Evolutionary conservation across 78 protist genomes (phyloP).

Genomic region (Bigelowiella natans): DNA sequence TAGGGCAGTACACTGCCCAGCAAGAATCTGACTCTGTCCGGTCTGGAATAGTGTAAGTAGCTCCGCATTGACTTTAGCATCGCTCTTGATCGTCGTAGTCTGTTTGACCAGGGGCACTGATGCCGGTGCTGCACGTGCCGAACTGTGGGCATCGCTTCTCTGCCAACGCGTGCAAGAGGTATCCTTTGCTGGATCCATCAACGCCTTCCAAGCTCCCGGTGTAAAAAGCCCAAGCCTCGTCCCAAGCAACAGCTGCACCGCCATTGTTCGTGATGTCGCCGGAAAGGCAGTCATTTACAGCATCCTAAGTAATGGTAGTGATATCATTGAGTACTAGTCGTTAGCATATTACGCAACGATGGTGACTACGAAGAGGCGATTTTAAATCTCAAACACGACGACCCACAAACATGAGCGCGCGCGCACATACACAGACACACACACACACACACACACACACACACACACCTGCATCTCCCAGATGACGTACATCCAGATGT

Average conservation of each 20-base stretch:
- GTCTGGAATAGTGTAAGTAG: not conserved
- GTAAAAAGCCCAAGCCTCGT: conserved; percentile 9
- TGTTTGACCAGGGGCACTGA: not conserved
- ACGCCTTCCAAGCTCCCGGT: not conserved
- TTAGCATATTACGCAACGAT: too few species aligned
- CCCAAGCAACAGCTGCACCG: conserved; percentile 2
- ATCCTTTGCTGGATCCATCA: not conserved
- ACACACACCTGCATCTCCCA: conserved; percentile 17
- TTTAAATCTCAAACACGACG: too few species aligned
- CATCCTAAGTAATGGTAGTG: too few species aligned
- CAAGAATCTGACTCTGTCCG: not conserved
- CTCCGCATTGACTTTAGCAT: not conserved
- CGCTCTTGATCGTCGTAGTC: too few species aligned
- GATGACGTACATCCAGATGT: conserved; percentile 28
- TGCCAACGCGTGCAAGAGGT: not conserved
- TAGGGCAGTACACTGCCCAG: not conserved
- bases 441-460: too few species aligned
- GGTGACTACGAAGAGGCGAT: too few species aligned
- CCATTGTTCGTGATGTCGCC: not conserved
- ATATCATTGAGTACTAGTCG: too few species aligned
- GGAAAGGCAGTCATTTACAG: conserved; percentile 6
- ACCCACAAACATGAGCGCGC: too few species aligned
- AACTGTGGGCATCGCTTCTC: not conserved
- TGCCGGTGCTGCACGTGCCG: conserved; percentile 1
- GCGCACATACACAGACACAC: too few species aligned